Percentiles rank a stretch among this genome's conserved stretches.
Evolutionary conservation across 1,139 yeast genomes (phyloP).

Genomic region (Saccharomyces hybrid): DNA sequence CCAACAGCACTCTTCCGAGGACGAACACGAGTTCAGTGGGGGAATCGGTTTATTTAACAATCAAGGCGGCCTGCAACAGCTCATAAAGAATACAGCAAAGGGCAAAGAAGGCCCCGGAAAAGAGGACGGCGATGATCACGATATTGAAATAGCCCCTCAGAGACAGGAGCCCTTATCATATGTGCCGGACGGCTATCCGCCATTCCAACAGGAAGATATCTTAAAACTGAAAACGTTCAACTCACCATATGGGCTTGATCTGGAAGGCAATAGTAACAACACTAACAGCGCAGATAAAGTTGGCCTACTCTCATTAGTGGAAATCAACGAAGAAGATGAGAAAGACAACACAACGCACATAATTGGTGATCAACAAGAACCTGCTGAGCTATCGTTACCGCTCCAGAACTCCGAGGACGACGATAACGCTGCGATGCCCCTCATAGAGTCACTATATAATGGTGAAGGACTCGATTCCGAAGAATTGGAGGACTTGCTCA

Average conservation of each 20-base stretch:
- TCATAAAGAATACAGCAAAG: neutral
- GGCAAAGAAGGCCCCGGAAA: neutral
- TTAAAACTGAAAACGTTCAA: conserved; percentile 19
- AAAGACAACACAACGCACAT: neutral
- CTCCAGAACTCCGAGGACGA: neutral
- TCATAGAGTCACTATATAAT: conserved; percentile 10
- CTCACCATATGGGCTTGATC: conserved; percentile 10
- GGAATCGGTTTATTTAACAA: conserved; percentile 11
- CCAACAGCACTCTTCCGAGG: conserved; percentile 1
- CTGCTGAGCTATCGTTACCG: neutral
- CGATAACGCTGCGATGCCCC: neutral
- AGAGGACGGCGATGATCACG: conserved; percentile 10
- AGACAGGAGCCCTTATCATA: conserved; percentile 17
- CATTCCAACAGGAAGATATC: conserved; percentile 19
- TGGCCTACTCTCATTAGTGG: conserved; percentile 6
- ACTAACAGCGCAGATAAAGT: neutral
- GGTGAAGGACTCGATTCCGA: conserved; percentile 14
- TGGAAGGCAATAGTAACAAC: conserved; percentile 2
- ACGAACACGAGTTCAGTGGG: conserved; percentile 9
- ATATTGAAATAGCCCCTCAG: conserved; percentile 25
- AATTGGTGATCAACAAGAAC: neutral
- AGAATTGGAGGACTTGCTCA: conserved; percentile 11
- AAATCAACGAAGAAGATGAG: neutral
- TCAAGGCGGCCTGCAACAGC: neutral
- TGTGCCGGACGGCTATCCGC: conserved; percentile 24